Percentiles rank a stretch among this genome's conserved stretches.
These are phyloP conservation scores for Purpureocillium lavendulum DNA, from an alignment of 2,329 filamentous ascomycete species.

Conservation along the genomic window DNA sequence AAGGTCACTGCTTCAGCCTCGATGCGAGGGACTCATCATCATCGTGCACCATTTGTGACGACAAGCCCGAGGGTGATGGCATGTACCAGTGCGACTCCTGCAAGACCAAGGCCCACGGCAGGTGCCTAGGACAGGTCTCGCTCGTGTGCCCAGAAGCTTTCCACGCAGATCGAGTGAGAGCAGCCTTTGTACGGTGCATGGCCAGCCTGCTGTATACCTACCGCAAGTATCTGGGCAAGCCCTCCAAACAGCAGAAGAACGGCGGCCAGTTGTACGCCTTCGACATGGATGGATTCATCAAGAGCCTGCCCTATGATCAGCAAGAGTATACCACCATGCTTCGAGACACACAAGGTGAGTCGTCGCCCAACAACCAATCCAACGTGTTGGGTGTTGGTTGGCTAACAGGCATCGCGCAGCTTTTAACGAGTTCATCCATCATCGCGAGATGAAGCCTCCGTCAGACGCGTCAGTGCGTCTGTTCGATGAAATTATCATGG, in stretches of 20 bases:
- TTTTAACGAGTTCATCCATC: slow-evolving; percentile 80
- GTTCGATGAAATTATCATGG: slow-evolving; percentile 78
- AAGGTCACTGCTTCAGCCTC: slow-evolving; percentile 74
- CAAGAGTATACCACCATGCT: slow-evolving; percentile 57
- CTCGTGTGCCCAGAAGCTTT: slow-evolving; percentile 58
- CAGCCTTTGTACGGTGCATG: slow-evolving; percentile 56
- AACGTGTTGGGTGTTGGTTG: background rate
- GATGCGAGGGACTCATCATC: slow-evolving; percentile 48
- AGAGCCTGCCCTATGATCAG: slow-evolving; percentile 56
- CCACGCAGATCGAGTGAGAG: slow-evolving; percentile 51
- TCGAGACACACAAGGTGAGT: slow-evolving; percentile 57
- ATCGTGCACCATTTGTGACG: slow-evolving; percentile 67
- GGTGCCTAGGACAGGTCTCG: slow-evolving; percentile 54
- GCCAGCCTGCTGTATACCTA: slow-evolving; percentile 61
- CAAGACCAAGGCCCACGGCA: slow-evolving; percentile 44
- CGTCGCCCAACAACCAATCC: background rate
- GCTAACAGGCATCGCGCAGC: slow-evolving; percentile 8
- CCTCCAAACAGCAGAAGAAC: slow-evolving; percentile 51
- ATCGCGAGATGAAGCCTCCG: slow-evolving; percentile 59
- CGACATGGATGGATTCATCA: slow-evolving; percentile 58
- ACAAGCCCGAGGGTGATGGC: slow-evolving; percentile 62
- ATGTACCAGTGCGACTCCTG: slow-evolving; percentile 68
- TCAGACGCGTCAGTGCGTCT: slow-evolving; percentile 61
- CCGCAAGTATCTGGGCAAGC: slow-evolving; percentile 52
- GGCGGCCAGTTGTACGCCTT: slow-evolving; percentile 54